Percentiles rank a stretch among this genome's conserved stretches.
These are phyloP conservation scores for Crithidia mellificae DNA, from an alignment of 208 protist species.

Conservation along the genomic window DNA sequence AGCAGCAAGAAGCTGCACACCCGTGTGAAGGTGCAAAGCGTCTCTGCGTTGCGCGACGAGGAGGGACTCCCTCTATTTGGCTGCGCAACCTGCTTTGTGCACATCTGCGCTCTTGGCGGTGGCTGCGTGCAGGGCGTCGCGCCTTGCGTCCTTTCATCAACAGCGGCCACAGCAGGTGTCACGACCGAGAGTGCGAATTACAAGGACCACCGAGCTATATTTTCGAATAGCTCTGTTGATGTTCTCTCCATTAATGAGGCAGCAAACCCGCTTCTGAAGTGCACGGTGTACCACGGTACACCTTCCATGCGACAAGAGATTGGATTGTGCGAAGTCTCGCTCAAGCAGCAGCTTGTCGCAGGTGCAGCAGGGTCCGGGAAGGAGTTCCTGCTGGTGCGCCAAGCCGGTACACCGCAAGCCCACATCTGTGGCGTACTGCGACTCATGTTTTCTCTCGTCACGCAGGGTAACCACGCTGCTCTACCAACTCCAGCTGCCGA, in stretches of 20 bases:
- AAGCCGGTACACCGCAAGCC: slow-evolving; percentile 8
- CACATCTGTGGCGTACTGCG: not conserved
- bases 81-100: slow-evolving; percentile 7
- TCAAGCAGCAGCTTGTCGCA: not conserved
- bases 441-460: not conserved
- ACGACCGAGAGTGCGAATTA: not conserved
- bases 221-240: no score
- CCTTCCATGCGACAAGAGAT: not conserved
- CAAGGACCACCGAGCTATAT: no score
- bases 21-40: not conserved
- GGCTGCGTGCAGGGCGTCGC: not conserved
- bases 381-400: slow-evolving; percentile 1
- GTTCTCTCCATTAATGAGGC: not conserved
- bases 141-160: not conserved
- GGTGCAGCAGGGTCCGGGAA: not conserved
- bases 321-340: slow-evolving; percentile 1
- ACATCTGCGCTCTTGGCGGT: not conserved
- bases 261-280: slow-evolving; percentile 1
- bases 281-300: not conserved
- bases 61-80: slow-evolving; percentile 1
- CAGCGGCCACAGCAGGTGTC: not conserved
- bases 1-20: not conserved
- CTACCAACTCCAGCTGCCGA: not conserved
- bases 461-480: not conserved
- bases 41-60: slow-evolving; percentile 7